Conservation (phyloP, 139 green algal species). For the Volvox reticuliferus region DNA sequence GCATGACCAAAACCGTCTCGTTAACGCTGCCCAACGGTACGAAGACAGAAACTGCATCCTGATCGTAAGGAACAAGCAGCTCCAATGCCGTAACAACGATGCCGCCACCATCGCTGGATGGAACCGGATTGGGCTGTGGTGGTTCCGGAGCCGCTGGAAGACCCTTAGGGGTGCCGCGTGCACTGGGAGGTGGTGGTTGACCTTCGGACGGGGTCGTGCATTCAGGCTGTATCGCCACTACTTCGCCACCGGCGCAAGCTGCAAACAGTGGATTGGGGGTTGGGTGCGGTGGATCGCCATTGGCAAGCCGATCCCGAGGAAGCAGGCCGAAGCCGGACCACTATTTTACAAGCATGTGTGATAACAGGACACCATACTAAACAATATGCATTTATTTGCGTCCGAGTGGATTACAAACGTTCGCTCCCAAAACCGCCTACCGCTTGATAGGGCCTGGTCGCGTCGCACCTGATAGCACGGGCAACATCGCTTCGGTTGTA, state of each 20-base stretch:
- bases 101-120: not conserved
- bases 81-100: not conserved
- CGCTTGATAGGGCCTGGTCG: no score
- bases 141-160: not conserved
- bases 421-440: no score
- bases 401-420: no score
- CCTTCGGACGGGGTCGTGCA: not conserved
- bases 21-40: not conserved
- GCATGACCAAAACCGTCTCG: not conserved
- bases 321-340: no score
- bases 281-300: no score
- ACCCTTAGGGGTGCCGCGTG: not conserved
- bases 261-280: not conserved
- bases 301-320: no score
- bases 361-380: no score
- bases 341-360: no score
- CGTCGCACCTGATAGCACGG: not conserved
- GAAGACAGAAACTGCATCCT: not conserved
- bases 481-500: not conserved
- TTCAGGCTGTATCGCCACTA: not conserved
- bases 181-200: not conserved
- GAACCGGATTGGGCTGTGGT: not conserved
- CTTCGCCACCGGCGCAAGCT: not conserved
- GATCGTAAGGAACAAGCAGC: slow-evolving; percentile 23
- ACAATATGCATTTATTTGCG: no score